These are phyloP conservation scores for Aphanomyces invadans DNA, from an alignment of 352 stramenopile genomes.

Conservation along the genomic window DNA sequence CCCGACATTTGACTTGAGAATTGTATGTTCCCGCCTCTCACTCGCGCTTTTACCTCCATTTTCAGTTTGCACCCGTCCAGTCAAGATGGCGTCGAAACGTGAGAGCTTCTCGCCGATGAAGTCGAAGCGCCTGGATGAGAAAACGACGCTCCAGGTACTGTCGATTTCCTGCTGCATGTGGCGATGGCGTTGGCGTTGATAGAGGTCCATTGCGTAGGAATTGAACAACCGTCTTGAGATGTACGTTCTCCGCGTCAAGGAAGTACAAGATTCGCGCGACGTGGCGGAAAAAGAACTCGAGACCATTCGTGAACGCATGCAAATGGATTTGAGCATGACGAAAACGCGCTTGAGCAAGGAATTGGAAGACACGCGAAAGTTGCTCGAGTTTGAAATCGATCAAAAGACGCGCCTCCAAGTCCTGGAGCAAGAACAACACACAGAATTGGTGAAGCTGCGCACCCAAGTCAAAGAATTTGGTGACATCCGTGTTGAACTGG, in stretches of 20 bases:
- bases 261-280: conserved; percentile 70
- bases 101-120: conserved; percentile 64
- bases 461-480: conserved; percentile 59
- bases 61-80: conserved; percentile 18
- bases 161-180: neutral
- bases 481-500: conserved; percentile 46
- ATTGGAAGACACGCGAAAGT: conserved; percentile 71
- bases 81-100: conserved; percentile 16
- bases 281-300: conserved; percentile 67
- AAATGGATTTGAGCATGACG: conserved; percentile 61
- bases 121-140: conserved; percentile 78
- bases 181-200: neutral
- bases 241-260: conserved; percentile 77
- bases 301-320: conserved; percentile 71
- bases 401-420: conserved; percentile 62
- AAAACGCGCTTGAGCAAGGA: conserved; percentile 52
- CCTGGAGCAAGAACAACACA: conserved; percentile 72
- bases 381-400: conserved; percentile 66
- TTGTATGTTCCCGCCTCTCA: conserved; percentile 19
- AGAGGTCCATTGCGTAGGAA: conserved; percentile 30
- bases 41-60: conserved; percentile 16
- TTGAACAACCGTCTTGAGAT: conserved; percentile 75
- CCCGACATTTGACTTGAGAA: neutral
- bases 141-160: conserved; percentile 62
- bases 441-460: conserved; percentile 65